phyloP scores from a whole-genome alignment of 179 eudicot genomes.

The Spinacia oleracea region DNA sequence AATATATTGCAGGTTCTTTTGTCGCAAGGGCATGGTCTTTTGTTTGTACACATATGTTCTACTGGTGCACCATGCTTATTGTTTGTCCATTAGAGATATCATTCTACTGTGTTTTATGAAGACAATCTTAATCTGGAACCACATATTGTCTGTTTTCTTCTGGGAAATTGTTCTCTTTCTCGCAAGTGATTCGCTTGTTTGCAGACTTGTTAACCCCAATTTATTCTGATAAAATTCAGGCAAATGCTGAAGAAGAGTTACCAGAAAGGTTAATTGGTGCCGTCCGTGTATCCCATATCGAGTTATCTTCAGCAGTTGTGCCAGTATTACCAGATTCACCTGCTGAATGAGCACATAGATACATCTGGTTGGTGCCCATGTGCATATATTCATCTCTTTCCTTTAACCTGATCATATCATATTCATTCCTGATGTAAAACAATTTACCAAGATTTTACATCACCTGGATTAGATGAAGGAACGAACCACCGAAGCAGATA shows the following conservation, averaged over 20 bases:
- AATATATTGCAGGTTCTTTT: too few relatives aligned
- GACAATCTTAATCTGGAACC: background rate
- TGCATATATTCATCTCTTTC: constrained; percentile 23
- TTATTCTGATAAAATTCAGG: constrained; percentile 45
- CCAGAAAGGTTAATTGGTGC: constrained; percentile 96
- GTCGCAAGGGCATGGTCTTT: too few relatives aligned
- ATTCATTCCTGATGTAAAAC: constrained; percentile 20
- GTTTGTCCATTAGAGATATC: too few relatives aligned
- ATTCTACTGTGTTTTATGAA: background rate
- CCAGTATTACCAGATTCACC: constrained; percentile 54
- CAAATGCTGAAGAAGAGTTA: constrained; percentile 74
- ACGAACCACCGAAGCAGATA: background rate
- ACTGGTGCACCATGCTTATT: too few relatives aligned
- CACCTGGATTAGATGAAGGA: constrained; percentile 14
- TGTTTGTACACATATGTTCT: too few relatives aligned
- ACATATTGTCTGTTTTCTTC: background rate
- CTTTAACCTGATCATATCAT: background rate
- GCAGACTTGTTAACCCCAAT: constrained; percentile 7
- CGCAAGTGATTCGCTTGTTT: constrained; percentile 1
- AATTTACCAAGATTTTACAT: constrained; percentile 5
- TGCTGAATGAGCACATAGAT: constrained; percentile 24
- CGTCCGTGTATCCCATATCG: constrained; percentile 86
- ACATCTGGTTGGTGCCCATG: background rate
- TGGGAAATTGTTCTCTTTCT: constrained; percentile 4
- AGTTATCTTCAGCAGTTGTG: constrained; percentile 81